These are phyloP conservation scores for Solanum gracilifrons DNA, from an alignment of 257 asterid genomes.

Conservation along the genomic window DNA sequence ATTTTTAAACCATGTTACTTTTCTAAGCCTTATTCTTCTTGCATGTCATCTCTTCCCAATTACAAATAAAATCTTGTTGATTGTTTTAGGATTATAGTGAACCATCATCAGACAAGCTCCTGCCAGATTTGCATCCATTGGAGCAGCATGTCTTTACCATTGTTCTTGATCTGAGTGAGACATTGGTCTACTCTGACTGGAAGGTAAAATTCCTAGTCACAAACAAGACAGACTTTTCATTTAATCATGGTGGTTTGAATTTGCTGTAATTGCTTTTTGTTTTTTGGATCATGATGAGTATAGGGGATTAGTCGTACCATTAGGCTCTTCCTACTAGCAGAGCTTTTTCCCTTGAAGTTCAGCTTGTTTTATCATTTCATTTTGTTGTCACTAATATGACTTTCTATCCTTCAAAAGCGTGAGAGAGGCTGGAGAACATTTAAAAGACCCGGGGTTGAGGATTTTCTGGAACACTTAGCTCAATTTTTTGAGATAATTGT, in stretches of 20 bases:
- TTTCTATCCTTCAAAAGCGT: constrained; percentile 37
- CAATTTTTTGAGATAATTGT: constrained; percentile 73
- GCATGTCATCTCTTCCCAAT: background rate
- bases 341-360: background rate
- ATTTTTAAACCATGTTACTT: background rate
- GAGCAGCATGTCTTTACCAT: constrained; percentile 82
- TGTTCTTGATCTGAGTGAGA: constrained; percentile 85
- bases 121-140: constrained; percentile 75
- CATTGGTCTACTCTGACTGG: constrained; percentile 81
- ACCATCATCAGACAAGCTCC: constrained; percentile 84
- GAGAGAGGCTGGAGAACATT: constrained; percentile 94
- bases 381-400: background rate
- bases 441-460: constrained; percentile 93
- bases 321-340: background rate
- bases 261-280: background rate
- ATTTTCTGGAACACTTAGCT: constrained; percentile 73
- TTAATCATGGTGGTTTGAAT: background rate
- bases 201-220: constrained; percentile 26
- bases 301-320: background rate
- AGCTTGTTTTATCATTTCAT: background rate
- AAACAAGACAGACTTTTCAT: background rate
- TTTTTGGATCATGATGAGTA: background rate
- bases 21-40: background rate
- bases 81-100: constrained; percentile 60
- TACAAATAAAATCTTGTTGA: background rate